phyloP scores from a whole-genome alignment of 78 protist genomes.

The Dictyostelium brefeldianum region DNA sequence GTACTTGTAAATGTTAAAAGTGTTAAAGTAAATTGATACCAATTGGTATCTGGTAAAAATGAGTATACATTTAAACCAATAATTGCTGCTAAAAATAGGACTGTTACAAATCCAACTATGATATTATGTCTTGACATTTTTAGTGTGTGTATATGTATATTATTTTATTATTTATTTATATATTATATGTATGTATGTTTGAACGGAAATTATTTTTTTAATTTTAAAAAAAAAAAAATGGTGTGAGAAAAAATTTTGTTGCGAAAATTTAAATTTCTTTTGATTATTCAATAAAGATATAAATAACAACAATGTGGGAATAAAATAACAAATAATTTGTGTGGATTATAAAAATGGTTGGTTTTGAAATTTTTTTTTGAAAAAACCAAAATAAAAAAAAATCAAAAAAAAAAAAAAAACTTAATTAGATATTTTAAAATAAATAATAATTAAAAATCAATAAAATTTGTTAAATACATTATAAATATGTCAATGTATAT shows the following conservation, averaged over 20 bases:
- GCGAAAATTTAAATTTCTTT: too few relatives aligned
- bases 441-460: not conserved
- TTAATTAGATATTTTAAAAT: too few relatives aligned
- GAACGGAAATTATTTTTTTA: not conserved
- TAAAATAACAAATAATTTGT: too few relatives aligned
- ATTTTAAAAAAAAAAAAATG: not conserved
- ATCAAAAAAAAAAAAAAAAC: not conserved
- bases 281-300: too few relatives aligned
- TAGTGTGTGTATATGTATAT: not conserved
- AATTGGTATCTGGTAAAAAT: slow-evolving; percentile 15
- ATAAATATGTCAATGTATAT: too few relatives aligned
- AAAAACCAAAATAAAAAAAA: not conserved
- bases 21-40: slow-evolving; percentile 5
- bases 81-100: slow-evolving; percentile 40
- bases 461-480: too few relatives aligned
- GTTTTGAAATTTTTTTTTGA: too few relatives aligned
- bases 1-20: not conserved
- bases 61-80: slow-evolving; percentile 44
- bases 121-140: slow-evolving; percentile 14
- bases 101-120: not conserved
- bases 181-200: not conserved
- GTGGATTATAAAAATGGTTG: too few relatives aligned
- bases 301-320: too few relatives aligned
- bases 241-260: too few relatives aligned
- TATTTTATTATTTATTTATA: not conserved